Base-by-base conservation (phyloP, 352 stramenopile species). In the Globisporangium rhizosaccharum region DNA sequence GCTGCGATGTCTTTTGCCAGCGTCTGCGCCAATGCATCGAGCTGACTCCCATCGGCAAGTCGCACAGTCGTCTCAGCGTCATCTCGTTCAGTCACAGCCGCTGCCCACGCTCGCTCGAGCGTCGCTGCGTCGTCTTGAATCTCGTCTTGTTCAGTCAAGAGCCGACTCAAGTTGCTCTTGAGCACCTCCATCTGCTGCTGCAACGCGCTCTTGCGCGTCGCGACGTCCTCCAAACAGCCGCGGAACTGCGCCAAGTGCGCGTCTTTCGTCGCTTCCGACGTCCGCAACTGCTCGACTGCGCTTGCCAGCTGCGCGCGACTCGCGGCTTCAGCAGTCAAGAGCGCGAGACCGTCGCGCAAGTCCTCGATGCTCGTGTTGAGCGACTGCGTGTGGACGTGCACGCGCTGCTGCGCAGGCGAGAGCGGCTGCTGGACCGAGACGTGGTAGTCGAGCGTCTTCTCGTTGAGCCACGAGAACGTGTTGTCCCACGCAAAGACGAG, bases 361-460 rank as follows among this genome's bases (percentile, higher is more conserved):
- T 67, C 46, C 56, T 73, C 66, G 0, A 63, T 54, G 20, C 59
- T 62, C 1, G 23, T 33, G 20, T 76, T 54, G 7, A 85, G 42
- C 2, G 62, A 49, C 2, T 66, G 68, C 56, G 75, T 65, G 26
- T 72, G 64, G 7, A 56, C 59, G n/a, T 73, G 70, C 8, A 77
- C 50, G 15, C 71, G 51, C 56, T 83, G 56, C 48, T 75, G 72
- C 39, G 72, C 62, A 2, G 53, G 54, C 8, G 71, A 72, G 36
- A 91, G 54, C 11, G 72, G 84, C 51, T 90, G 75, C 14, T 87
- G 70, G 3, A 94, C 70, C 6, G 79, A 86, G 30, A 94, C 84
- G 23, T 92, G 84, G 61, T 94, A 92, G 59, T 92, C 84, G 42
- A 94, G 56, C 1, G 84, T 94, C 63, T 94, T 94, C 53, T 87